phyloP scores from a whole-genome alignment of 2,329 filamentous ascomycete genomes.

The Diaporthe sp. region DNA sequence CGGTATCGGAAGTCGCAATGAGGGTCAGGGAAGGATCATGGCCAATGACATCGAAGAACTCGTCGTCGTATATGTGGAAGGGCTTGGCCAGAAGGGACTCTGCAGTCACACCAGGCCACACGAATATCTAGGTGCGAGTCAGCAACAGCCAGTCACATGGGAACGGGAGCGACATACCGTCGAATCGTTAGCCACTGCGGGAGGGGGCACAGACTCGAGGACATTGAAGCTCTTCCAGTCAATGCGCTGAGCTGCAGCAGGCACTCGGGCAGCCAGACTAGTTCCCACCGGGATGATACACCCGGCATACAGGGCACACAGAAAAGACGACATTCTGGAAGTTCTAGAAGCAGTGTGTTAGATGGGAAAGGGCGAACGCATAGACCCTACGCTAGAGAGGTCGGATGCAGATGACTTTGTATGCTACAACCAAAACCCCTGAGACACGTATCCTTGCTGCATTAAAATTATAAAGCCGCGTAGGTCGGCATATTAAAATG shows the following conservation, averaged over 20 bases:
- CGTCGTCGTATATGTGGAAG: slow-evolving; percentile 60
- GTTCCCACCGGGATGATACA: background rate
- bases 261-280: slow-evolving; percentile 33
- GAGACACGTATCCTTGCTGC: background rate
- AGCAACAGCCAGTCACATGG: background rate
- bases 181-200: slow-evolving; percentile 48
- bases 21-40: slow-evolving; percentile 59
- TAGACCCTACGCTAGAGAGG: background rate
- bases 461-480: background rate
- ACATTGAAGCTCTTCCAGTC: slow-evolving; percentile 57
- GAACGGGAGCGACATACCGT: background rate
- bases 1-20: slow-evolving; percentile 53
- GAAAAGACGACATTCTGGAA: slow-evolving; percentile 8
- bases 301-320: background rate
- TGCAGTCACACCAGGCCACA: slow-evolving; percentile 54
- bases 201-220: slow-evolving; percentile 50
- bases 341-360: background rate
- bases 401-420: background rate
- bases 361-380: background rate
- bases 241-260: slow-evolving; percentile 53
- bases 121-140: slow-evolving; percentile 46
- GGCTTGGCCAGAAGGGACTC: slow-evolving; percentile 50
- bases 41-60: slow-evolving; percentile 63
- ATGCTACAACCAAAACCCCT: background rate
- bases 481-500: background rate